Conservation (phyloP, 257 asterid species). For the Cinchona pubescens region DNA sequence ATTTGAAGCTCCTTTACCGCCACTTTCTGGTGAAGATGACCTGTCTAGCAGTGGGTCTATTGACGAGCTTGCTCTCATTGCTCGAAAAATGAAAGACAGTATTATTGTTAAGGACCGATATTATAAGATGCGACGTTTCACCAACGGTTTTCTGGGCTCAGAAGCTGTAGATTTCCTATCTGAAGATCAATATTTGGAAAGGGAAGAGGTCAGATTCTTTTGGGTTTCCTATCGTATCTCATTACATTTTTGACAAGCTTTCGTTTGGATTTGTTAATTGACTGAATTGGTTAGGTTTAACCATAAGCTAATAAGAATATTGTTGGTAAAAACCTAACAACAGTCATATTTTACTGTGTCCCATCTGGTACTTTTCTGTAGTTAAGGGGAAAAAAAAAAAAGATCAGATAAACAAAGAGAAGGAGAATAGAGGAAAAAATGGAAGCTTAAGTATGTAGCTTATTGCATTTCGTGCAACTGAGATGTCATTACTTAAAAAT, state of each 20-base stretch:
- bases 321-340: neutral
- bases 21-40: constrained; percentile 95
- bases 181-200: constrained; percentile 84
- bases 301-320: neutral
- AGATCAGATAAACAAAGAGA: too few relatives aligned
- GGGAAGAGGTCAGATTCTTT: constrained; percentile 58
- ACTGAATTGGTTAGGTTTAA: neutral
- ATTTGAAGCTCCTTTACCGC: constrained; percentile 83
- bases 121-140: constrained; percentile 66
- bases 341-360: neutral
- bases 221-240: too few relatives aligned
- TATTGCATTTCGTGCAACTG: neutral
- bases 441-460: neutral
- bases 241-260: too few relatives aligned
- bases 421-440: neutral
- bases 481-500: neutral
- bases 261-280: neutral
- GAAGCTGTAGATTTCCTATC: constrained; percentile 88
- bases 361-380: neutral
- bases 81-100: constrained; percentile 65
- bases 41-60: constrained; percentile 62
- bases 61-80: constrained; percentile 83
- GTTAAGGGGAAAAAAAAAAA: neutral
- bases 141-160: constrained; percentile 68
- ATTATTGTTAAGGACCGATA: constrained; percentile 65